phyloP scores from a whole-genome alignment of 768 basidiomycete species.

The Tricholoma sp. region DNA sequence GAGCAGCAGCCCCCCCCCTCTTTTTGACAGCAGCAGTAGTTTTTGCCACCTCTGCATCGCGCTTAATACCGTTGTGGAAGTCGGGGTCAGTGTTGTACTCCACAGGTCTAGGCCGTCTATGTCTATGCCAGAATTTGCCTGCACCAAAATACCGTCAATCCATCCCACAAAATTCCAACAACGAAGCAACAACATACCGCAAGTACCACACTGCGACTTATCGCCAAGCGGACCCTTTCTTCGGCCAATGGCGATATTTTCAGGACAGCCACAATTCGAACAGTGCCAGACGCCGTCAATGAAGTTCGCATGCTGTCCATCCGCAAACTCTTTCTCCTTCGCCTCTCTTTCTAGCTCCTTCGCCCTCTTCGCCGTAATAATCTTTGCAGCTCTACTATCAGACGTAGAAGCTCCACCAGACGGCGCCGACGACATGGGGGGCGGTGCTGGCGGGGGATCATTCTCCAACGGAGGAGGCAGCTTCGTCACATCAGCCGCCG shows the following conservation, averaged over 20 bases:
- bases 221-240: constrained; percentile 88
- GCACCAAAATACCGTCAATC: constrained; percentile 3
- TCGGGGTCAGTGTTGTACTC: constrained; percentile 75
- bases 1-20: constrained; percentile 47
- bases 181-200: constrained; percentile 54
- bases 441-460: constrained; percentile 44
- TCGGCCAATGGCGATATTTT: constrained; percentile 76
- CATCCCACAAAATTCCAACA: constrained; percentile 4
- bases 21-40: constrained; percentile 44
- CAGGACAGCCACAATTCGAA: constrained; percentile 91
- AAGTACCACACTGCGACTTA: constrained; percentile 88
- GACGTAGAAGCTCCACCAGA: constrained; percentile 23
- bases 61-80: constrained; percentile 54
- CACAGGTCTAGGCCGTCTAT: constrained; percentile 74
- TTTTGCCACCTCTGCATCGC: constrained; percentile 53
- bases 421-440: constrained; percentile 3
- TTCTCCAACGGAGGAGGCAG: constrained; percentile 57
- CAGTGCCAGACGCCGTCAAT: constrained; percentile 92
- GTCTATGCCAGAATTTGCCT: constrained; percentile 92
- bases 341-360: constrained; percentile 79
- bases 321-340: constrained; percentile 77
- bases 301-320: constrained; percentile 76
- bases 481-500: constrained; percentile 57
- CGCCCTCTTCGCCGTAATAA: constrained; percentile 52
- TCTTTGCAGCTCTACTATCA: constrained; percentile 43